These are phyloP conservation scores for Persicaria tinctoria DNA, from an alignment of 148 eudicot species.

Conservation along the genomic window DNA sequence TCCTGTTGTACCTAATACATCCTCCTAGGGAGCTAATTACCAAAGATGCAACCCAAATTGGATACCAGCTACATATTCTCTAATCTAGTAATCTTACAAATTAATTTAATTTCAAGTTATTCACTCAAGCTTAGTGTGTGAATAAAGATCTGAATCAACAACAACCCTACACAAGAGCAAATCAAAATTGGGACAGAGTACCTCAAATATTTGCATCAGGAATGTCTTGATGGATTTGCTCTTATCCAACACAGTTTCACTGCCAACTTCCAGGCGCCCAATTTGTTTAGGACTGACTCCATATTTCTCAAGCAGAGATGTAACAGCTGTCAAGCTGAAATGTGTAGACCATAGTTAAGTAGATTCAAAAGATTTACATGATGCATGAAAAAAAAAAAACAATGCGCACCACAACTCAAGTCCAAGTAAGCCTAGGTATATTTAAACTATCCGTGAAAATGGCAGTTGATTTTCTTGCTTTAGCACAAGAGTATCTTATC, in stretches of 20 bases:
- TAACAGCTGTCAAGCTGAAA: conserved; percentile 86
- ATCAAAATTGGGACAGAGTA: conserved; percentile 15
- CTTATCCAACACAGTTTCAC: conserved; percentile 97
- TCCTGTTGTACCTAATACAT: not conserved
- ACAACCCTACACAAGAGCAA: not conserved
- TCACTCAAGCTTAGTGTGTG: not conserved
- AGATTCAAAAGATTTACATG: not conserved
- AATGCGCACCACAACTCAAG: not conserved
- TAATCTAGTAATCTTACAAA: not conserved
- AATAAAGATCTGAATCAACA: not conserved
- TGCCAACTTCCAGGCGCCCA: conserved; percentile 96
- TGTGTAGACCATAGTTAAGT: not conserved
- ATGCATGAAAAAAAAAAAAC: not conserved
- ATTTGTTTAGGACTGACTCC: conserved; percentile 68
- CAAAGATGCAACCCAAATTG: not conserved
- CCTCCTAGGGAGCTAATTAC: not conserved
- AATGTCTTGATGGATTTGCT: conserved; percentile 99
- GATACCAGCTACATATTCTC: not conserved
- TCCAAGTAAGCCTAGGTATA: not conserved
- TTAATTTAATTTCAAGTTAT: not conserved
- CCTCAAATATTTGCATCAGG: conserved; percentile 96
- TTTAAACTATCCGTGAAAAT: not conserved
- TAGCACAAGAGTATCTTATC: not conserved
- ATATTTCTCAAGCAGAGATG: conserved; percentile 85
- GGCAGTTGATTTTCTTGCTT: not conserved